A percentile compares a stretch with the other conserved stretches of the same genome.
phyloP scores from a whole-genome alignment of 2,329 filamentous ascomycete species.

The Fusarium burgessii region DNA sequence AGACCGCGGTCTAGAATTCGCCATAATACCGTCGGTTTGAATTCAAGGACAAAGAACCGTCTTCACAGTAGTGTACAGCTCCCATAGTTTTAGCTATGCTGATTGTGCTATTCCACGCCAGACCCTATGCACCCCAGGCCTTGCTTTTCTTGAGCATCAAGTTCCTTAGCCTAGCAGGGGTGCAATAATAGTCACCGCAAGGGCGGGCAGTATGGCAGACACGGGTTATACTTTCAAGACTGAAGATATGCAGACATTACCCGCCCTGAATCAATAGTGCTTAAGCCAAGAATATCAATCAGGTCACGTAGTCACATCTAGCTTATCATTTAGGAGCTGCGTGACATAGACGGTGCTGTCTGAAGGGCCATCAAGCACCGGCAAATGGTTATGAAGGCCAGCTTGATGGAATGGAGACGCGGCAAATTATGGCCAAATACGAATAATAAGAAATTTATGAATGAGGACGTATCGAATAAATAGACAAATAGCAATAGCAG shows the following conservation, averaged over 20 bases:
- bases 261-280: neutral
- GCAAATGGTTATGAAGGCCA: neutral
- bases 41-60: neutral
- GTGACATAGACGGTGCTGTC: neutral
- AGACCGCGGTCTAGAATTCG: neutral
- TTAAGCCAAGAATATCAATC: neutral
- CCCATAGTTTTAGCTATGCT: neutral
- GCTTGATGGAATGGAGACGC: neutral
- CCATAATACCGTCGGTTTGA: neutral
- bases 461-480: no score
- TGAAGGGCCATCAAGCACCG: neutral
- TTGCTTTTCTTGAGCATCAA: neutral
- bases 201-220: neutral
- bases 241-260: neutral
- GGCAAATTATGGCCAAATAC: neutral
- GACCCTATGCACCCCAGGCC: neutral
- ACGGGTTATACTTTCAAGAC: neutral
- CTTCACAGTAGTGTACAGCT: neutral
- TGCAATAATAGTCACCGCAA: neutral
- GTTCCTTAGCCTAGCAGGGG: neutral
- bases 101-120: neutral
- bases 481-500: no score
- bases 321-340: neutral
- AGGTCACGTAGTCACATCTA: neutral
- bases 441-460: neutral